Percentiles rank a stretch among this genome's conserved stretches.
These are phyloP conservation scores for Physcomitrium patens DNA, from an alignment of 225 moss, liverwort and hornwort species.

Conservation along the genomic window DNA sequence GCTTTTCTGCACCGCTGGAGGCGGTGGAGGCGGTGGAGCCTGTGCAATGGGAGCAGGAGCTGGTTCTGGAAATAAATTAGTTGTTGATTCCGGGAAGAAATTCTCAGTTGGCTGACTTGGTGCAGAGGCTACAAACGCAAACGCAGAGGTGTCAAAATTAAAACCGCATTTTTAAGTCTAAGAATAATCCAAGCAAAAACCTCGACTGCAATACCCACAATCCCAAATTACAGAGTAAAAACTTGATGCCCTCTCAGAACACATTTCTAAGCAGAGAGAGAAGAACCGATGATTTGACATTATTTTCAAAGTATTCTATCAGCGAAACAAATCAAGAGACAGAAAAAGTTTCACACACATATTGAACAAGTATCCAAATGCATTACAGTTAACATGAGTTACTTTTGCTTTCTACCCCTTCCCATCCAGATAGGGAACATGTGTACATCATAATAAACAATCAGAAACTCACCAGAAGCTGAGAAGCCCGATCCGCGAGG, in stretches of 20 bases:
- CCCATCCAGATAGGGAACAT: background rate
- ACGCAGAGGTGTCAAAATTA: background rate
- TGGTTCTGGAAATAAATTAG: conserved; percentile 55
- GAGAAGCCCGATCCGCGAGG: conserved; percentile 71
- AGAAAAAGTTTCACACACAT: no score
- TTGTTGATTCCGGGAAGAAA: conserved; percentile 53
- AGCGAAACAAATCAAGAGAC: no score
- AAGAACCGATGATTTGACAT: no score
- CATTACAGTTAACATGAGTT: background rate
- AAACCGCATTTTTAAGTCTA: no score
- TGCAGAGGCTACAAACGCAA: conserved; percentile 53
- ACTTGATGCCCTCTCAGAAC: no score
- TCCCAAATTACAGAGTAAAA: no score
- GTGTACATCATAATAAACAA: background rate
- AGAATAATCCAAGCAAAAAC: no score
- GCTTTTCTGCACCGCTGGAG: conserved; percentile 44
- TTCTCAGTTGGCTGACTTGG: conserved; percentile 59
- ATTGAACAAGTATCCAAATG: no score
- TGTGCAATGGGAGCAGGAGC: conserved; percentile 46
- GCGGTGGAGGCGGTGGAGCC: conserved; percentile 44
- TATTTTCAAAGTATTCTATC: no score
- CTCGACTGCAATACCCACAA: no score
- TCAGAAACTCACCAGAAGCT: conserved; percentile 42
- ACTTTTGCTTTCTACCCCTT: background rate
- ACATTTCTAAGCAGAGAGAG: no score